Base-by-base conservation (phyloP, 2,329 filamentous ascomycete species). In the Pseudogymnoascus sp. region DNA sequence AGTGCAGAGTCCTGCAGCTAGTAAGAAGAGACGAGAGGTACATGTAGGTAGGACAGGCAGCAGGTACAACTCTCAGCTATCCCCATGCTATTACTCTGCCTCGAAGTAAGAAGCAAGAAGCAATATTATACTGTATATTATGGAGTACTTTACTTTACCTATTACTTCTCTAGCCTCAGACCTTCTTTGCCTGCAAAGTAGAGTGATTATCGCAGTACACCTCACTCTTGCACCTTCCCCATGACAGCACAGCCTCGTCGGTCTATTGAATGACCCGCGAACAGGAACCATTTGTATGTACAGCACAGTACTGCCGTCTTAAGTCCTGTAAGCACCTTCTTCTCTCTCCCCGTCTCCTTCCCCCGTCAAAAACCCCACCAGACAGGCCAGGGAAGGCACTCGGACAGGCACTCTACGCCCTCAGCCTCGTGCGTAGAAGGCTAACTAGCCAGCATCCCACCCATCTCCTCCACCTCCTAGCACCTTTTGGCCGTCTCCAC, bases 271-370 rank as follows among this genome's bases (percentile, higher is more conserved):
- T 46, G 19, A 46, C 41, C 41, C 41, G 19, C 19, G 19, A 22
- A 7, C 19, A 46, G 6, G 6, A 26, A 6, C 22, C 22, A 46
- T 24, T 12, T 8, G 12, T 46, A 14, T 46, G 12, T 46, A 24
- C 14, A 11, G 19, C 14, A 24, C 41, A 11, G 19, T 24, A 24
- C 41, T 46, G 19, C 4, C 22, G 4, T 14, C 19, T 11, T 10
- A 46, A 46, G 41, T 50, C 3, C 43, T 33, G 43, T 50, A 50
- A 50, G 43, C 43, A 50, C 43, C 43, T 50, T 50, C 43, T 50
- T 50, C 43, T 28, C 43, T 28, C 12, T 26, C 6, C 43, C 43
- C 22, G 22, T 14, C 43, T 33, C 31, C 31, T 7, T 33, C 4
- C 31, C 26, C 26, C 26, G 6, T 28, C 8, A 19, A 19, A 19